Evolutionary conservation across 306 rosid genomes (phyloP), one percentile per base, ranked within the genome.

Genomic region (Trichosanthes cucumerina): DNA sequence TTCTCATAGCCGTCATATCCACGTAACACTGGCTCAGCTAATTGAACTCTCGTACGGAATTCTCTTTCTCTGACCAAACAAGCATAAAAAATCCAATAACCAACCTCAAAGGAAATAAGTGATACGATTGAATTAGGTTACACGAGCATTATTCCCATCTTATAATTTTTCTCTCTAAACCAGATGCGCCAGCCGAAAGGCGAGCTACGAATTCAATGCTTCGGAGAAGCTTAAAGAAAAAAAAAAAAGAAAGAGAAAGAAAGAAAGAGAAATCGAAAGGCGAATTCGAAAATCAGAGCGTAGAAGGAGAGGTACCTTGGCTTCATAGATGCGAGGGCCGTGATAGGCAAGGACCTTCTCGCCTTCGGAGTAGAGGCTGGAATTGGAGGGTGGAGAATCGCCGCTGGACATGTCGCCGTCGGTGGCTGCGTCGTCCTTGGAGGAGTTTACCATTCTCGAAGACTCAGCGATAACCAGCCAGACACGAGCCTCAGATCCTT

Each of bases 291-390:
- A 36, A 19, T 1, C 12, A 59, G n/a, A 50, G 31, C 46, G 43
- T 2, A 60, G 57, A 64, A 53, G 36, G 49, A 68, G 44, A 58
- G 23, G 60, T 80, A 79, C 98, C 98, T 92, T 92, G 80, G 98
- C 97, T 89, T 92, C 96, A 83, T 93, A 93, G 91, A 93, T 88
- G 85, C 97, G 91, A 83, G 93, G 94, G 56, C 97, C 97, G 33
- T 92, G 97, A 73, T 89, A 90, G 21, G 97, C 98, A 49, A 93
- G 93, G 44, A 93, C 96, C 87, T 86, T 93, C 84, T 93, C 98
- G 56, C 93, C 93, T 64, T 85, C 96, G 56, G 88, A 75, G 91
- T 79, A 93, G 62, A 83, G 79, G 63, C 77, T 80, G 68, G 89
- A 50, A 56, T 85, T 82, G 77, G 92, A 47, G 38, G 93, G 93